Percentiles rank a stretch among this genome's conserved stretches.
Evolutionary conservation across 768 basidiomycete species (phyloP).

Genomic region (Phaeolepiota aurea): DNA sequence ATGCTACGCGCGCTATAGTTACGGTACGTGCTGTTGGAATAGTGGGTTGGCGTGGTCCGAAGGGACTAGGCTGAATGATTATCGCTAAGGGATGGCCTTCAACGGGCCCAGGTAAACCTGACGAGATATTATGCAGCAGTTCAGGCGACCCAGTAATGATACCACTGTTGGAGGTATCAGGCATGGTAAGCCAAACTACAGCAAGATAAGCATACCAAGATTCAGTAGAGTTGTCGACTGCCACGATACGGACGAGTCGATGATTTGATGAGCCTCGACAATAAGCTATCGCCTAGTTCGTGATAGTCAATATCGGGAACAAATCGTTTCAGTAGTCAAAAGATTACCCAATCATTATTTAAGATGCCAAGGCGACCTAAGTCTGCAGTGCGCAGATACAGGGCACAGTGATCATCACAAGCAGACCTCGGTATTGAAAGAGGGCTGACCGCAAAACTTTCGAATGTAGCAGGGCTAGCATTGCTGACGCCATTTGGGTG

Average conservation of each 20-base stretch:
- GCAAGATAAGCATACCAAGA: slow-evolving; percentile 21
- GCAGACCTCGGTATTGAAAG: slow-evolving; percentile 23
- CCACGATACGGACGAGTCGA: slow-evolving; percentile 53
- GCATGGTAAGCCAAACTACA: slow-evolving; percentile 1
- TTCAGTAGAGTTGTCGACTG: slow-evolving; percentile 34
- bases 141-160: slow-evolving; percentile 34
- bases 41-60: slow-evolving; percentile 46
- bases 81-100: slow-evolving; percentile 15
- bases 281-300: slow-evolving; percentile 42
- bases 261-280: slow-evolving; percentile 21
- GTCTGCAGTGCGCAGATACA: slow-evolving; percentile 58
- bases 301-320: slow-evolving; percentile 8
- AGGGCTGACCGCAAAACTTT: slow-evolving; percentile 17
- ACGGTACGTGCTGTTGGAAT: slow-evolving; percentile 64
- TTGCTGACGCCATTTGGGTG: slow-evolving; percentile 5
- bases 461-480: slow-evolving; percentile 7
- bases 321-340: slow-evolving; percentile 2
- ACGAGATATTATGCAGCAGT: slow-evolving; percentile 45
- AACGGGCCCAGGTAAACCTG: slow-evolving; percentile 15
- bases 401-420: slow-evolving; percentile 39
- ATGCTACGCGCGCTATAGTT: slow-evolving; percentile 75
- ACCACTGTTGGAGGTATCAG: slow-evolving; percentile 22
- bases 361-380: slow-evolving; percentile 59
- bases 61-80: slow-evolving; percentile 44
- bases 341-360: slow-evolving; percentile 68